Evolutionary conservation across 2,329 filamentous ascomycete genomes (phyloP).

Genomic region (Phyllosticta capitalensis): DNA sequence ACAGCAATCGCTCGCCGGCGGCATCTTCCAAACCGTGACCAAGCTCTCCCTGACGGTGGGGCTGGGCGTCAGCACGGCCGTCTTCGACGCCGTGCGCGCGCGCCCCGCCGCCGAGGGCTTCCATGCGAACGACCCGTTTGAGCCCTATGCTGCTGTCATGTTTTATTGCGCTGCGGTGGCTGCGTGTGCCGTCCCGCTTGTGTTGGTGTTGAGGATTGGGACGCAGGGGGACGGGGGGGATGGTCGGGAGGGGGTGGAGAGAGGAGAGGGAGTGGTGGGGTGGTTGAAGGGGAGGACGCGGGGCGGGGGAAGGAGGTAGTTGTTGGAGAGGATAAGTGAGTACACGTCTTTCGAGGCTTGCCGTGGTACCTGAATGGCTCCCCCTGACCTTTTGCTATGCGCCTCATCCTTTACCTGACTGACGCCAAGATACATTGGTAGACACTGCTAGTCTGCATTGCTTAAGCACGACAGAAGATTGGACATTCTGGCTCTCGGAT

Average conservation of each 20-base stretch:
- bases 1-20: constrained; percentile 58
- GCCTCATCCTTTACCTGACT: no score
- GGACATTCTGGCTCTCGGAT: no score
- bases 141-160: constrained; percentile 44
- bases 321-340: background rate
- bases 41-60: constrained; percentile 51
- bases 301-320: background rate
- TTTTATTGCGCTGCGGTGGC: constrained; percentile 41
- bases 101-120: constrained; percentile 27
- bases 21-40: constrained; percentile 58
- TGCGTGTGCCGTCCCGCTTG: constrained; percentile 35
- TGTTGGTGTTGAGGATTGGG: constrained; percentile 44
- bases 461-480: no score
- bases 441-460: no score
- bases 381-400: background rate
- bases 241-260: background rate
- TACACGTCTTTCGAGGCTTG: no score
- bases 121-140: constrained; percentile 34
- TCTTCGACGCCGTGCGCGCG: constrained; percentile 41
- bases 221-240: constrained; percentile 40
- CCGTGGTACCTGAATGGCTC: no score
- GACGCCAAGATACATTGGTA: no score
- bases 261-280: background rate
- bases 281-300: background rate
- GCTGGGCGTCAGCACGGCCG: constrained; percentile 52